Percentiles rank a stretch among this genome's conserved stretches.
Conservation (phyloP, 163 green algal genomes). For the Scenedesmus sp. region DNA sequence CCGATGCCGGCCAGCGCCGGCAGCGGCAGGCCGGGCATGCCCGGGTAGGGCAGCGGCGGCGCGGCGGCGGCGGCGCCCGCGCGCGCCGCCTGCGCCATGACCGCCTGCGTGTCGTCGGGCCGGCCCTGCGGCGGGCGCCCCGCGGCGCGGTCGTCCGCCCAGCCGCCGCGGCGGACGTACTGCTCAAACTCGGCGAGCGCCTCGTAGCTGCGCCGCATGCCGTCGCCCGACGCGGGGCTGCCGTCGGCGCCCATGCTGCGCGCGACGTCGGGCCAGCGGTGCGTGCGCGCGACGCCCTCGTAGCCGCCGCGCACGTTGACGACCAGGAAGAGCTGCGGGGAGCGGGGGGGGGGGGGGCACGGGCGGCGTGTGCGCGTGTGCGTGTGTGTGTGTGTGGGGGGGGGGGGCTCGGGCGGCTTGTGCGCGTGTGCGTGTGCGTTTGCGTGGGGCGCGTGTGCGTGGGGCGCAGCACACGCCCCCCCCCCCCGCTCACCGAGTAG, state of each 20-base stretch:
- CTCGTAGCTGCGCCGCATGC: constrained; percentile 50
- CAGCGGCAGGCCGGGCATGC: no score
- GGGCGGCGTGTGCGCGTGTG: no score
- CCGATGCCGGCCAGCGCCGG: not conserved
- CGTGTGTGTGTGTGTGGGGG: no score
- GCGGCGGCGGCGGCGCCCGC: constrained; percentile 9
- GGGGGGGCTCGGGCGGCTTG: no score
- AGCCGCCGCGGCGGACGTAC: constrained; percentile 47
- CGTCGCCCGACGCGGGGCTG: not conserved
- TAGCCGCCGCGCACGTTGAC: constrained; percentile 53
- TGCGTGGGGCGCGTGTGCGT: no score
- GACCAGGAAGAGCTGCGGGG: constrained; percentile 50
- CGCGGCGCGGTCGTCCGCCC: constrained; percentile 7
- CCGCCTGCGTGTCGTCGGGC: constrained; percentile 1
- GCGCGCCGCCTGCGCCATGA: constrained; percentile 13
- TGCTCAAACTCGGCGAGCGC: constrained; percentile 56
- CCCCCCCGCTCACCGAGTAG: constrained; percentile 39
- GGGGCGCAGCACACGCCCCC: no score
- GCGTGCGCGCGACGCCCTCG: constrained; percentile 41
- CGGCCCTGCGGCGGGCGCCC: not conserved
- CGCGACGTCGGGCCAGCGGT: constrained; percentile 50
- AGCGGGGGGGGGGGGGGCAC: not conserved
- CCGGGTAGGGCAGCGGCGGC: no score
- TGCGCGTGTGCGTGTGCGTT: no score
- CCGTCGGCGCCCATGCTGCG: constrained; percentile 21